phyloP scores from a whole-genome alignment of 192 early-diverging fungal genomes.

The Geranomyces variabilis region DNA sequence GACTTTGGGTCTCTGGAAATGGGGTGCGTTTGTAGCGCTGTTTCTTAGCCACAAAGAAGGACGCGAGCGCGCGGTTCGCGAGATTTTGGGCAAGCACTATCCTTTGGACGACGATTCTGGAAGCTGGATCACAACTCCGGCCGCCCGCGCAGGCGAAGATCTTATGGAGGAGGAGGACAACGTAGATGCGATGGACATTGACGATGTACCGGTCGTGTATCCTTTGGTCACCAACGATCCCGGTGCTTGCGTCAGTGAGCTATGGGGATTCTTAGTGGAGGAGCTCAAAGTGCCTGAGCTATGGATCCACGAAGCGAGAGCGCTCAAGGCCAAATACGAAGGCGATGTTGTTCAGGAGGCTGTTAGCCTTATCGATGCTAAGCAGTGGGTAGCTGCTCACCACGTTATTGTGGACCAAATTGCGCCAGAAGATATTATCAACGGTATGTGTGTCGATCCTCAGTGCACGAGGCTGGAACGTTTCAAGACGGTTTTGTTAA shows the following conservation, averaged over 20 bases:
- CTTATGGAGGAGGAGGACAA: background rate
- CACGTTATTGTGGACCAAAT: constrained; percentile 36
- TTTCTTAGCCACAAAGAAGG: constrained; percentile 57
- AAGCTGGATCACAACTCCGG: constrained; percentile 25
- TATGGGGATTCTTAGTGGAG: constrained; percentile 61
- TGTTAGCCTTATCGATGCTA: constrained; percentile 47
- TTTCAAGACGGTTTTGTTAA: too few species aligned
- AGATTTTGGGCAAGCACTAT: constrained; percentile 43
- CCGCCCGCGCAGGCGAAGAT: background rate
- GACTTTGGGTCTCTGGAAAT: constrained; percentile 76
- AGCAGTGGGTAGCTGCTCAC: constrained; percentile 43
- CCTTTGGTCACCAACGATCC: too few species aligned
- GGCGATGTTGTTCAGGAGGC: constrained; percentile 40
- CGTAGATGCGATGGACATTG: background rate
- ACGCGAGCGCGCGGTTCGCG: constrained; percentile 52
- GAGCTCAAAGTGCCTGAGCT: constrained; percentile 60
- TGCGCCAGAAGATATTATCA: constrained; percentile 35
- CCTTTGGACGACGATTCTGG: constrained; percentile 45
- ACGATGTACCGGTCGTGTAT: background rate
- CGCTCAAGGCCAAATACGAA: constrained; percentile 43
- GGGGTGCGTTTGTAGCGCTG: constrained; percentile 78
- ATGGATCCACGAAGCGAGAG: constrained; percentile 70
- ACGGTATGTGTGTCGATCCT: constrained; percentile 22
- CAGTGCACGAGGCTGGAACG: too few species aligned
- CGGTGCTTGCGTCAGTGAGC: background rate